phyloP scores from a whole-genome alignment of 495 filamentous ascomycete species.

The Penicillium herquei region DNA sequence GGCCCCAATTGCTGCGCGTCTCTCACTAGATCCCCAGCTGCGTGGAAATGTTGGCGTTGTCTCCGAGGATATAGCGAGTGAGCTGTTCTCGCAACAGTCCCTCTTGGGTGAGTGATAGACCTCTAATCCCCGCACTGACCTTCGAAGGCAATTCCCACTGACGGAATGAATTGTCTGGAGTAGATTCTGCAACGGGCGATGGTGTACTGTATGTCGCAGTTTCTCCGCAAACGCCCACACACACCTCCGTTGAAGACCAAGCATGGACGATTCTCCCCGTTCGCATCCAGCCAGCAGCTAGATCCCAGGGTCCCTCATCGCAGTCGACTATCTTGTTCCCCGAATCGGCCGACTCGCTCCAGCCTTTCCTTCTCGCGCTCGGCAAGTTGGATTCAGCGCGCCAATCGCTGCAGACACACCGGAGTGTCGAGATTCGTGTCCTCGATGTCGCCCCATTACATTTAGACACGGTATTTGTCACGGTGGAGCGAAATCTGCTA shows the following conservation, averaged over 20 bases:
- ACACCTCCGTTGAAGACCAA: constrained; percentile 56
- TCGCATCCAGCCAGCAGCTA: constrained; percentile 60
- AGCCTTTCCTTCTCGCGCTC: constrained; percentile 66
- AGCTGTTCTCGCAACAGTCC: constrained; percentile 67
- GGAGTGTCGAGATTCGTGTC: constrained; percentile 75
- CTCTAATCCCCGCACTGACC: not conserved
- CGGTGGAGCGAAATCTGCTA: constrained; percentile 72
- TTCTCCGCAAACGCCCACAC: constrained; percentile 71
- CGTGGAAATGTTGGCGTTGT: constrained; percentile 85
- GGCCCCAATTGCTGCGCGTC: constrained; percentile 56
- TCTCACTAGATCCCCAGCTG: constrained; percentile 78
- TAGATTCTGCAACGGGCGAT: constrained; percentile 25
- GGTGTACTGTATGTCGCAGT: constrained; percentile 67
- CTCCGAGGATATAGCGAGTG: constrained; percentile 78
- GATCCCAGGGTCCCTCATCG: constrained; percentile 72
- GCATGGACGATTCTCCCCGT: constrained; percentile 87
- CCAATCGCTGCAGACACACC: constrained; percentile 53
- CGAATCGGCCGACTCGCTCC: constrained; percentile 72
- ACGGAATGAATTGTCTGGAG: constrained; percentile 6
- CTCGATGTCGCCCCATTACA: constrained; percentile 76
- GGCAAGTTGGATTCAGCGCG: constrained; percentile 57
- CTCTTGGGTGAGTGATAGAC: constrained; percentile 31
- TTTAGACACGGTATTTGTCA: constrained; percentile 82
- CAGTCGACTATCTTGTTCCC: constrained; percentile 81
- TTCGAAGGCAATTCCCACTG: not conserved